Conservation (phyloP, 352 stramenopile species). For the Globisporangium acanthophoron region DNA sequence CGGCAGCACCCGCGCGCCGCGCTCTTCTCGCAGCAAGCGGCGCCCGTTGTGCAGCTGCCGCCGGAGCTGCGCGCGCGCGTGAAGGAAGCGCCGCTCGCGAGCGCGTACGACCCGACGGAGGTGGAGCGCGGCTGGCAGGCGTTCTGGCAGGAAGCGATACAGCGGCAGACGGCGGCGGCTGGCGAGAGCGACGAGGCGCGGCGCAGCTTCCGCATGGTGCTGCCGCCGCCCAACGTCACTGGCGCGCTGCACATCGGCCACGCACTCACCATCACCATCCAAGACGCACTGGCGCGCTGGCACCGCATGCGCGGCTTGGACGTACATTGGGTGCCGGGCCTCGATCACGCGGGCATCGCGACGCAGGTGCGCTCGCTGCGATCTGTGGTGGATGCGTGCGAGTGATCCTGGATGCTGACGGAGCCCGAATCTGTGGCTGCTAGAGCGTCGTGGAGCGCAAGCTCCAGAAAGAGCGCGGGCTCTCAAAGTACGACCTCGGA, state of each 20-base stretch:
- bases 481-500: slow-evolving; percentile 93
- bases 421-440: too few relatives aligned
- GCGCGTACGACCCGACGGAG: slow-evolving; percentile 51
- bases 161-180: background rate
- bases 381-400: background rate
- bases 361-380: slow-evolving; percentile 72
- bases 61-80: slow-evolving; percentile 46
- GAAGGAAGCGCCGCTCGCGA: slow-evolving; percentile 40
- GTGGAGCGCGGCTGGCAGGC: slow-evolving; percentile 70
- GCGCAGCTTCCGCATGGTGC: slow-evolving; percentile 67
- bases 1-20: slow-evolving; percentile 4
- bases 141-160: slow-evolving; percentile 60
- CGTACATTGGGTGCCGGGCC: slow-evolving; percentile 95
- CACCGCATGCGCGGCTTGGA: slow-evolving; percentile 97
- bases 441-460: slow-evolving; percentile 98
- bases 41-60: slow-evolving; percentile 25
- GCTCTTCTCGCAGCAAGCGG: slow-evolving; percentile 5
- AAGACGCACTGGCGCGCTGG: slow-evolving; percentile 97
- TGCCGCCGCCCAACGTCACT: slow-evolving; percentile 96
- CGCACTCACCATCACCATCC: slow-evolving; percentile 96
- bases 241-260: slow-evolving; percentile 97
- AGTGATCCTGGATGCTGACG: background rate
- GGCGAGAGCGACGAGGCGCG: slow-evolving; percentile 8
- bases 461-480: slow-evolving; percentile 91
- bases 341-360: slow-evolving; percentile 99